phyloP scores from a whole-genome alignment of 2,329 filamentous ascomycete species.

The Diaporthe longicolla region DNA sequence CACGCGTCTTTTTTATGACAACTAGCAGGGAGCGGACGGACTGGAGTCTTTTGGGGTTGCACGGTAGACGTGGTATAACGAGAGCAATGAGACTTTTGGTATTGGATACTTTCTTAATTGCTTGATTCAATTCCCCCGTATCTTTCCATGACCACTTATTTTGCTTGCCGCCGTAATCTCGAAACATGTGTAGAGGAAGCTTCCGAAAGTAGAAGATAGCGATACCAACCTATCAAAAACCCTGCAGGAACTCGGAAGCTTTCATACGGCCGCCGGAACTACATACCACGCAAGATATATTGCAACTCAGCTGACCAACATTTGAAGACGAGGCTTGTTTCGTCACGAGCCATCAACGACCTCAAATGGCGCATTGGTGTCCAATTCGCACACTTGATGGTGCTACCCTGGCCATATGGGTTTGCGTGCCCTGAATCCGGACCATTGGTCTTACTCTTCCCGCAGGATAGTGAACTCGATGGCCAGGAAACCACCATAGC shows the following conservation, averaged over 20 bases:
- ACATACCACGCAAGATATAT: too few relatives aligned
- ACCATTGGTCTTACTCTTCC: slow-evolving; percentile 7
- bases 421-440: not conserved
- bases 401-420: not conserved
- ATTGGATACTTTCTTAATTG: not conserved
- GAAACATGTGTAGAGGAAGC: not conserved
- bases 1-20: not conserved
- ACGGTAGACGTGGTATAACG: slow-evolving; percentile 2
- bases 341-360: not conserved
- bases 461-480: slow-evolving; percentile 40
- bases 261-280: not conserved
- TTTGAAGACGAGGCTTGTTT: not conserved
- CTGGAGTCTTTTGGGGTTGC: slow-evolving; percentile 1
- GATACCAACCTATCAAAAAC: too few relatives aligned
- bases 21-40: not conserved
- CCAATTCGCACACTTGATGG: not conserved
- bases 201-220: not conserved
- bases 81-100: not conserved
- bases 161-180: too few relatives aligned
- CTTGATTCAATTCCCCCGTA: not conserved
- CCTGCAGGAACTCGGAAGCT: not conserved
- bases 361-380: not conserved
- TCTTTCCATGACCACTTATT: not conserved
- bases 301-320: not conserved
- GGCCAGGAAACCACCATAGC: slow-evolving; percentile 39